phyloP scores from a whole-genome alignment of 768 basidiomycete species.

The Pleurotus pulmonarius region DNA sequence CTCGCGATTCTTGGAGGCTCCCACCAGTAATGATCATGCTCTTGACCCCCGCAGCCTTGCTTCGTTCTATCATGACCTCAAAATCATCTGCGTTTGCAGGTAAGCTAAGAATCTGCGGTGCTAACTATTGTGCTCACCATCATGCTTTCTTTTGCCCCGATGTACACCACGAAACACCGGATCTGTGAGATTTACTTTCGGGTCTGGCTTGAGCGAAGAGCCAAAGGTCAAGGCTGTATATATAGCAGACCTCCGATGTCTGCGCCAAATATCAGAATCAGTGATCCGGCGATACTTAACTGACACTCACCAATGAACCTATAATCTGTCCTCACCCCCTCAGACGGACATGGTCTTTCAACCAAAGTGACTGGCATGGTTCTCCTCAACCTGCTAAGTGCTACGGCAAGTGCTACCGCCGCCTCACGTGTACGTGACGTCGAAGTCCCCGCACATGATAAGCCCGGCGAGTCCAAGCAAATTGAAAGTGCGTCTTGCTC shows the following conservation, averaged over 20 bases:
- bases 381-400: no score
- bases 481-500: no score
- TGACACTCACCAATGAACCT: constrained; percentile 1
- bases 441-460: no score
- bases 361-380: no score
- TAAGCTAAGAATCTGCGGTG: not conserved
- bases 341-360: not conserved
- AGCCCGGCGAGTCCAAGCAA: no score
- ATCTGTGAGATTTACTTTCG: constrained; percentile 37
- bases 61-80: constrained; percentile 50
- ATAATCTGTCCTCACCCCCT: not conserved
- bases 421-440: no score
- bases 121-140: constrained; percentile 28
- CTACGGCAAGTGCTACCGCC: no score
- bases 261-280: not conserved
- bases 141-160: constrained; percentile 45
- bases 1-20: constrained; percentile 57
- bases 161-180: constrained; percentile 53
- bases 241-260: constrained; percentile 8
- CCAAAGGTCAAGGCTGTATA: no score
- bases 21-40: constrained; percentile 78
- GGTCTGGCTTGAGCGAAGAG: not conserved
- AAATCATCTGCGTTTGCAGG: constrained; percentile 53
- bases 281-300: not conserved
- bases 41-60: constrained; percentile 55